Evolutionary conservation across 1,284 basidiomycete species (phyloP), one percentile per base, ranked within the genome.

Genomic region (Pseudozyma thailandica): DNA sequence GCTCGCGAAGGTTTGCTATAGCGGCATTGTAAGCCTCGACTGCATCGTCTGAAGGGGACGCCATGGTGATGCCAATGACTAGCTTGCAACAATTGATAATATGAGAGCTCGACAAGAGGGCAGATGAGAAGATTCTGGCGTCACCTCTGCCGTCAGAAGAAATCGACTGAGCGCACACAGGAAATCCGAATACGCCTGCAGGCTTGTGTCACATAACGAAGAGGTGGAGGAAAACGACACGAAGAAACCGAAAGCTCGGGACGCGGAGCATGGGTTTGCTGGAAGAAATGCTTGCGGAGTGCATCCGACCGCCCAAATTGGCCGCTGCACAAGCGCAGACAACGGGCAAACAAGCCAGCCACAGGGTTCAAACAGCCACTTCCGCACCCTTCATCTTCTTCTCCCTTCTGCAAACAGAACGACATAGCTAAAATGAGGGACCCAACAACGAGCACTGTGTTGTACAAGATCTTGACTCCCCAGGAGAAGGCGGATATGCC

Each of bases 381-480:
- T 3, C 10, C 43, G 6, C 23, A 10, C 23, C 9, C 35, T 21
- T 31, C 27, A 44, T 39, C 31, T 9, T 21, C 4, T 31, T 3
- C 46, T 10, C 37, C 20, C 6, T 7, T 25, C 16, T 1, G 25
- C 16, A 20, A 26, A 15, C 28, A 5, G 10, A 28, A 7, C 42
- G 15, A 9, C 42, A 18, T 7, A 4, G 18, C 37, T 33, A 44
- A 33, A 4, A 72, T 72, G 69, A 59, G 71, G 23, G 66, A 76
- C 38, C 74, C 74, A 16, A 68, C 51, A 20, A 60, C 62, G 7
- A 66, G 61, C 56, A 74, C 77, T 3, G 50, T 65, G n/a, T 65
- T 79, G 6, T 79, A 79, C 73, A 79, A 79, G 68, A 78, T 79
- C 50, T 61, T 79, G 33, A 79, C 77, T 37, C 64, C 71, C 7